Base-by-base conservation (phyloP, 2,329 filamentous ascomycete genomes). In the Alternaria angustiovoidea region DNA sequence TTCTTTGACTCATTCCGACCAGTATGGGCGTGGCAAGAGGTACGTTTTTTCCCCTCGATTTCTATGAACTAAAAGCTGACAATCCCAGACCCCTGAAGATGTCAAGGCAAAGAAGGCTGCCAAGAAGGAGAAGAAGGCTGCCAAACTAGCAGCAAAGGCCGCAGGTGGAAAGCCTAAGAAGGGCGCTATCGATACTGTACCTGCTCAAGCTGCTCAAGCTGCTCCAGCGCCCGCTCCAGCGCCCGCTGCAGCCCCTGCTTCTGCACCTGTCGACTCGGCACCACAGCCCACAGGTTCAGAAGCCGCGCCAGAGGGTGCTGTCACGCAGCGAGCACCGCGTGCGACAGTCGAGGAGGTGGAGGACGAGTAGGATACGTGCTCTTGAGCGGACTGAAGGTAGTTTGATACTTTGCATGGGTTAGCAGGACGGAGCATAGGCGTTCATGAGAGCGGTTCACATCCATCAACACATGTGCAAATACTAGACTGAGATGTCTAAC, bases 1-100 rank as follows among this genome's bases (percentile, higher is more conserved):
- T 98, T 99, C 82, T 91, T 99, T 80, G 95, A 99, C 78, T 96
- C 92, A 74, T 99, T 99, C 86, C 90, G 90, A 75, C 95, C 95
- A 20, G 81, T 97, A 6, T 99, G 95, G 94, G 95, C 93, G 61
- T 99, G 95, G 95, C 95, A 99, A 79, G 94, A 97, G 87, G 93
- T 96, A 69, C 30, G 70, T 59, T 32, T 18, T n/a, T 12, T 20
- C 20, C 12, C 38, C n/a, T 18, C 12, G 7, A 30, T 2, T 30
- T 30, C 8, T 20, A 16, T n/a, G 39, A 14, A 26, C 16, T 7
- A 12, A 11, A 22, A 47, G 57, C 62, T 44, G 63, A 34, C 1
- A 5, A 5, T n/a, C 12, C 0, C 42, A 78, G 77, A 79, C 74
- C 11, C 69, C 73, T 51, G 80, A 82, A 52, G 80, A 81, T 53